A percentile compares a stretch with the other conserved stretches of the same genome.
phyloP scores from a whole-genome alignment of 805 yeast genomes.

The Candida loeiensis region DNA sequence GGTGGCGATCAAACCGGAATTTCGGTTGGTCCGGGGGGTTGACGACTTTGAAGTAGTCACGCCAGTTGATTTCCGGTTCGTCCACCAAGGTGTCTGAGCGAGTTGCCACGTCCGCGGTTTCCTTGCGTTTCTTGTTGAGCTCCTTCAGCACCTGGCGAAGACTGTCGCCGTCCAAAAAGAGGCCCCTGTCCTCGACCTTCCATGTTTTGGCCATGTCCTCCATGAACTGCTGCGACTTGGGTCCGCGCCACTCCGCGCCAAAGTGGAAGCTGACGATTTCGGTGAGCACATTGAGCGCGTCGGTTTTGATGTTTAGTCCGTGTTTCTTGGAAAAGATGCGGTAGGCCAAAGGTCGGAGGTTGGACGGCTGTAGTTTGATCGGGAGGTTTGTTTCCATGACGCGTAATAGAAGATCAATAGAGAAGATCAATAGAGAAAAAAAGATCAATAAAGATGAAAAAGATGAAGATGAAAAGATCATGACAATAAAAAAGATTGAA shows the following conservation, averaged over 20 bases:
- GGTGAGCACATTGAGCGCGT: slow-evolving; percentile 72
- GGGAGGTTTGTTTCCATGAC: slow-evolving; percentile 46
- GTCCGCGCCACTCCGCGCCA: slow-evolving; percentile 84
- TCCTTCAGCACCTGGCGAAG: slow-evolving; percentile 64
- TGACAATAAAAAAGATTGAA: background rate
- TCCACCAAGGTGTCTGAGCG: slow-evolving; percentile 21
- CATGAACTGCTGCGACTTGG: slow-evolving; percentile 56
- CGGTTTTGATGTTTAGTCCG: slow-evolving; percentile 84
- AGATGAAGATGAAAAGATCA: too few species aligned
- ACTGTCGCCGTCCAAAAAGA: slow-evolving; percentile 77
- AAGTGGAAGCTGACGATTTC: slow-evolving; percentile 70
- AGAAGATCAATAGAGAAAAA: too few species aligned
- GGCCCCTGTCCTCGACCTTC: slow-evolving; percentile 86
- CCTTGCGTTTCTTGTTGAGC: slow-evolving; percentile 18
- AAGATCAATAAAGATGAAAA: too few species aligned
- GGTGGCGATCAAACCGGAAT: slow-evolving; percentile 55
- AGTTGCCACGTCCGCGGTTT: slow-evolving; percentile 11
- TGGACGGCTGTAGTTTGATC: slow-evolving; percentile 71
- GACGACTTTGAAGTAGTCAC: slow-evolving; percentile 64
- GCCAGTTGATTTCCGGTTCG: slow-evolving; percentile 53
- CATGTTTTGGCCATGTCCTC: slow-evolving; percentile 79
- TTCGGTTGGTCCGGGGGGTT: slow-evolving; percentile 63
- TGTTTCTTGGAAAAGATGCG: slow-evolving; percentile 87
- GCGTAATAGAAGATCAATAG: background rate
- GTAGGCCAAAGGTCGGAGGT: slow-evolving; percentile 87